Evolutionary conservation across 306 rosid species (phyloP).

Genomic region (Vigna radiata): DNA sequence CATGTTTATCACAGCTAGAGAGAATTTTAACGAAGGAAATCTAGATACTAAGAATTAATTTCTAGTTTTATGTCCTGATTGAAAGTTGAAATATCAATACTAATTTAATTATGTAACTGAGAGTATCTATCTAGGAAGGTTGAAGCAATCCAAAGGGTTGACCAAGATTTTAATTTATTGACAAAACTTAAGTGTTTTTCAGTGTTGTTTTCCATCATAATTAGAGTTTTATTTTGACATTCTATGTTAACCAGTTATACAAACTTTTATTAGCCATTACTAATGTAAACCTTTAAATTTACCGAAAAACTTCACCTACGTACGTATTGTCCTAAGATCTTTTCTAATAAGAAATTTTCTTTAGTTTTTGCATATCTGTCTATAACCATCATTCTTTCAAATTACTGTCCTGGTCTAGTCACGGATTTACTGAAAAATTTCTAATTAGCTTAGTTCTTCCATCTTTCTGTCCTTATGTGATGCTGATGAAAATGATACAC

Average conservation of each 20-base stretch:
- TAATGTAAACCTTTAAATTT: too few relatives aligned
- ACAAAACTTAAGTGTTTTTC: too few relatives aligned
- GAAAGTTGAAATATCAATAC: not conserved
- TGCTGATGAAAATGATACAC: not conserved
- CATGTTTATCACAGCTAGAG: not conserved
- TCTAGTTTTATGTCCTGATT: not conserved
- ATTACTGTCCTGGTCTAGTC: not conserved
- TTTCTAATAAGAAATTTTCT: not conserved
- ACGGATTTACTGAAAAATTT: not conserved
- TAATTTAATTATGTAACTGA: not conserved
- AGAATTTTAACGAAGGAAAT: not conserved
- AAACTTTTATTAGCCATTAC: too few relatives aligned
- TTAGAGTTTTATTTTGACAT: not conserved
- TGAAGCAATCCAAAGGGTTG: not conserved
- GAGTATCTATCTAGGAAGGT: not conserved
- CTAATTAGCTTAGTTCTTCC: not conserved
- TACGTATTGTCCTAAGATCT: too few relatives aligned
- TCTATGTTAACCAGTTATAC: not conserved
- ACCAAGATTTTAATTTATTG: not conserved
- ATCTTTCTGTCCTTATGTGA: not conserved
- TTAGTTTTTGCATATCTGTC: slow-evolving; percentile 29
- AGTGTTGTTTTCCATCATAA: too few relatives aligned
- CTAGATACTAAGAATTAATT: not conserved
- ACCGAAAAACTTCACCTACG: too few relatives aligned
- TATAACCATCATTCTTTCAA: not conserved